phyloP scores from a whole-genome alignment of 352 stramenopile genomes.

The Pythium scleroteichum region DNA sequence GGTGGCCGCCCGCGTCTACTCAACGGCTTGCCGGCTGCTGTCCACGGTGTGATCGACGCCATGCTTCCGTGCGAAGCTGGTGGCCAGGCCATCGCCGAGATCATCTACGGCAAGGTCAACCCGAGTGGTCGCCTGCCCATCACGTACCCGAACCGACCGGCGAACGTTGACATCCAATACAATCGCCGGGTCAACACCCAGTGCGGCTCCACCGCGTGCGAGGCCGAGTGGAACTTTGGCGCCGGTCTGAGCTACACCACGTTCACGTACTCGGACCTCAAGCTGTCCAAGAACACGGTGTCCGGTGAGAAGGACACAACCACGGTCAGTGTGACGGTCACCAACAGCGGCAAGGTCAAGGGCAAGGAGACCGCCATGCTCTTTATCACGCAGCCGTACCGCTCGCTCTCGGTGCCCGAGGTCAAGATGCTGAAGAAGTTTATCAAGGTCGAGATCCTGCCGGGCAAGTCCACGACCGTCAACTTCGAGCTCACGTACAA shows the following conservation, averaged over 20 bases:
- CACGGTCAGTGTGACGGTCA: slow-evolving; percentile 24
- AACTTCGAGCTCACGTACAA: slow-evolving; percentile 42
- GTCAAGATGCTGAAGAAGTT: slow-evolving; percentile 78
- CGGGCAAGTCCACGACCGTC: slow-evolving; percentile 34
- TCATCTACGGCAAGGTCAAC: slow-evolving; percentile 79
- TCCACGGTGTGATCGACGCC: slow-evolving; percentile 73
- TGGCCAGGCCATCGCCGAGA: slow-evolving; percentile 80
- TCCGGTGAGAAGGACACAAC: slow-evolving; percentile 18
- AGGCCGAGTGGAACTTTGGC: slow-evolving; percentile 63
- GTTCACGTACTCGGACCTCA: slow-evolving; percentile 49
- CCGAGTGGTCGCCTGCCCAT: slow-evolving; percentile 81
- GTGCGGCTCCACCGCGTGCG: slow-evolving; percentile 27
- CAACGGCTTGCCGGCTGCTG: slow-evolving; percentile 48
- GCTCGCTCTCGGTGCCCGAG: slow-evolving; percentile 48
- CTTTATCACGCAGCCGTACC: slow-evolving; percentile 31
- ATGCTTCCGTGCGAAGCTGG: slow-evolving; percentile 79
- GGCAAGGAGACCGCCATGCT: slow-evolving; percentile 51
- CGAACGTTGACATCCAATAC: slow-evolving; percentile 74
- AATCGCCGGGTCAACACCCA: slow-evolving; percentile 58
- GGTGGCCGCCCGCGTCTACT: slow-evolving; percentile 81
- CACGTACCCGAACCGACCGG: slow-evolving; percentile 74
- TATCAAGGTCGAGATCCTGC: slow-evolving; percentile 51
- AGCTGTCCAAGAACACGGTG: slow-evolving; percentile 34
- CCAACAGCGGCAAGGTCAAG: slow-evolving; percentile 35
- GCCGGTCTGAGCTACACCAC: slow-evolving; percentile 57